Conservation (phyloP, 768 basidiomycete genomes). For the Mycena rebaudengoi region DNA sequence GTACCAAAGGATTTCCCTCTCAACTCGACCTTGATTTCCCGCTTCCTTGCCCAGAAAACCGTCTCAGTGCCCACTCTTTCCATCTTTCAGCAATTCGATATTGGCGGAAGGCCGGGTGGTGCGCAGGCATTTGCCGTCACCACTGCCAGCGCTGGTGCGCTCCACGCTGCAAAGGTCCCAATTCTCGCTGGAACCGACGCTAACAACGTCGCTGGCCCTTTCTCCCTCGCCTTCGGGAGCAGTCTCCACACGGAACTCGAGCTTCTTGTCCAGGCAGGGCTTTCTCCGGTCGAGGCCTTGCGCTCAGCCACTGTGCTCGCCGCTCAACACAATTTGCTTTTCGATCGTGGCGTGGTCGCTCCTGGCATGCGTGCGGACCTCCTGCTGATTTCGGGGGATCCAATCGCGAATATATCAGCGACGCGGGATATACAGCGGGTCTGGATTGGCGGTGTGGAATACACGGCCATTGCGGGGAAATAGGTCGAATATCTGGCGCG, state of each 20-base stretch:
- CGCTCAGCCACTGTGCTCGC: conserved; percentile 13
- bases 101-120: background rate
- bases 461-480: conserved; percentile 1
- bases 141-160: background rate
- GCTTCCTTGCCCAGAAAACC: background rate
- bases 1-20: background rate
- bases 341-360: background rate
- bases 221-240: conserved; percentile 5
- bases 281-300: conserved; percentile 12
- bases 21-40: background rate
- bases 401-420: conserved; percentile 19
- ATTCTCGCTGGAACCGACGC: conserved; percentile 11
- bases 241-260: conserved; percentile 10
- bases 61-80: background rate
- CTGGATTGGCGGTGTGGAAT: conserved; percentile 16
- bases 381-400: conserved; percentile 12
- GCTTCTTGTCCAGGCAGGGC: conserved; percentile 11
- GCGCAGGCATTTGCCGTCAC: background rate
- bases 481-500: too few relatives aligned
- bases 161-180: background rate
- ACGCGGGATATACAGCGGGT: conserved; percentile 20
- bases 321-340: background rate
- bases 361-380: conserved; percentile 21
- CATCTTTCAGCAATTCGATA: background rate
- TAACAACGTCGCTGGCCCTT: background rate